Evolutionary conservation across 2,329 filamentous ascomycete genomes (phyloP), one percentile per base, ranked within the genome.

Genomic region (Spiromastix sp.): DNA sequence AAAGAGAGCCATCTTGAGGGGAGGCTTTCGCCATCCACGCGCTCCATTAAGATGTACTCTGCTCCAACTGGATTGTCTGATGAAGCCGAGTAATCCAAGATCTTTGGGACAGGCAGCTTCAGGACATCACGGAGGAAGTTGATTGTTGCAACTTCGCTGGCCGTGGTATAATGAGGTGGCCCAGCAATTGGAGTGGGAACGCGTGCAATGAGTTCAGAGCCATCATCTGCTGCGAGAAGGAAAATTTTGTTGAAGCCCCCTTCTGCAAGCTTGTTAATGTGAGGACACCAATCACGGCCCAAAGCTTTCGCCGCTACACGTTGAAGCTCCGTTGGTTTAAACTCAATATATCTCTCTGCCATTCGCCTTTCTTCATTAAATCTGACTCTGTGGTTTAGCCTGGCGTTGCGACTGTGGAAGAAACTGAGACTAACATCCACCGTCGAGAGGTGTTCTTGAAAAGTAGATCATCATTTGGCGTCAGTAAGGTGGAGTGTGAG

Each of bases 31-130:
- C 62, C 61, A 1, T 43, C 32, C 10, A 60, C 30, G n/a, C 51
- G 50, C 39, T 64, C 58, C 54, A 65, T 63, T n/a, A 66, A 46
- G 17, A 67, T 57, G 36, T 60, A 66, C 42, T 62, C 59, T 31
- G 57, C 55, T 12, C 59, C 56, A 28, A 61, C 53, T 6, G 56
- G 40, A 41, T 64, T 65, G 12, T 57, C 45, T 4, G 44, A 39
- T 16, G 48, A 50, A 21, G 51, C 21, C 10, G 52, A 63, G 42
- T 61, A 62, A 13, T 43, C 43, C 25, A 59, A 50, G 20, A 64
- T 38, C 34, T 54, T 41, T 1, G 60, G 60, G 9, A 64, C 52
- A 4, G 58, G 60, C 19, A 62, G 37, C 36, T 46, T 32, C 11
- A 56, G 45, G n/a, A 51, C 13, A 42, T 4, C 10, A 28, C 48